These are phyloP conservation scores for Trypanosomatidae sp. DNA, from an alignment of 208 protist species.

Conservation along the genomic window DNA sequence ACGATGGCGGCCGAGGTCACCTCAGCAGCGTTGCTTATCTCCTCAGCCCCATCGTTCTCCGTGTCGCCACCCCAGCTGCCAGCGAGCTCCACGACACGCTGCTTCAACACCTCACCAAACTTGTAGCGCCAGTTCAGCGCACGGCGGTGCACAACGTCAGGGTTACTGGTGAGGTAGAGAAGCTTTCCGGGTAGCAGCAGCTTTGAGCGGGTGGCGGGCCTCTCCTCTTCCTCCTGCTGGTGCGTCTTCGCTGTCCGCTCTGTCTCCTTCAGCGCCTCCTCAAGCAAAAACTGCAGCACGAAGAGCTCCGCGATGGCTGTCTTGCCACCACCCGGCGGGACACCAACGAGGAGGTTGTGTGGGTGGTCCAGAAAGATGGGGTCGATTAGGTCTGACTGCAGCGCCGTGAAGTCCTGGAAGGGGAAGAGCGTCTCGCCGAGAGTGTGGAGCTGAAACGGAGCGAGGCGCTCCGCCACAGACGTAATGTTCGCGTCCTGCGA, in stretches of 20 bases:
- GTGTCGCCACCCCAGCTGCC: not conserved
- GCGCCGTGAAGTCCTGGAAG: conserved; percentile 93
- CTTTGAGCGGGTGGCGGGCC: not conserved
- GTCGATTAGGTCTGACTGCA: conserved; percentile 95
- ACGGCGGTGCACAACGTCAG: conserved; percentile 68
- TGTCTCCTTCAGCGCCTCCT: conserved; percentile 41
- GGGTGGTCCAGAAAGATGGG: conserved; percentile 94
- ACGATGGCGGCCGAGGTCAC: conserved; percentile 51
- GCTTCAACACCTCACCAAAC: conserved; percentile 70
- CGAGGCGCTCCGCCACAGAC: conserved; percentile 75
- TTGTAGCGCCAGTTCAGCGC: conserved; percentile 81
- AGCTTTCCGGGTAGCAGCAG: conserved; percentile 41
- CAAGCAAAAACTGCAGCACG: conserved; percentile 75
- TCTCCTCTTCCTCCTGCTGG: not conserved
- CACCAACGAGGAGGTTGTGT: conserved; percentile 95
- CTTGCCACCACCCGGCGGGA: conserved; percentile 97
- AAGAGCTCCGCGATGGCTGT: conserved; percentile 89
- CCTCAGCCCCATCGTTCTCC: not conserved
- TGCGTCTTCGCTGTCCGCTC: conserved; percentile 9
- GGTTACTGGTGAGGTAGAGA: conserved; percentile 79
- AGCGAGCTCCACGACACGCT: conserved; percentile 52
- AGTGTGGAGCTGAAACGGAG: conserved; percentile 79
- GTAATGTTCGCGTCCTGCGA: conserved; percentile 59
- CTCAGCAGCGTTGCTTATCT: conserved; percentile 9
- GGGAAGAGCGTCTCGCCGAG: conserved; percentile 82